These are phyloP conservation scores for Herpetomonas muscarum DNA, from an alignment of 208 protist genomes.

Conservation along the genomic window DNA sequence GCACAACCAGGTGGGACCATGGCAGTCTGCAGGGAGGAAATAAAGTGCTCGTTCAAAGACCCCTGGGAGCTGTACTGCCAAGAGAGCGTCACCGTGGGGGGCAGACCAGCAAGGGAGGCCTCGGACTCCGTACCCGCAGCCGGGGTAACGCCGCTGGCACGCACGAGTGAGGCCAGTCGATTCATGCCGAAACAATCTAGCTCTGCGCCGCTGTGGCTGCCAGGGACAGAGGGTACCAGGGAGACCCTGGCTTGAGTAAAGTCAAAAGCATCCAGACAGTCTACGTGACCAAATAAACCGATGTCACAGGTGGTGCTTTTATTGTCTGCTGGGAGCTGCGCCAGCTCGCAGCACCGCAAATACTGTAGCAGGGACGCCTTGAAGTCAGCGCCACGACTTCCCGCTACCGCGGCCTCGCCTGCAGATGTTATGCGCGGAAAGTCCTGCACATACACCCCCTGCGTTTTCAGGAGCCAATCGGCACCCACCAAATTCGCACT, in stretches of 20 bases:
- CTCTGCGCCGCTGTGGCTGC: conserved; percentile 25
- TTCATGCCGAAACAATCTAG: conserved; percentile 12
- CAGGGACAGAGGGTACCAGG: conserved; percentile 67
- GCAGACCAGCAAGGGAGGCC: background rate
- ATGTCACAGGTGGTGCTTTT: conserved; percentile 9
- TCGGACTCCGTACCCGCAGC: too few relatives aligned
- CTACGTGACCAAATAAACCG: conserved; percentile 19
- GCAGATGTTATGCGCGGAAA: conserved; percentile 38
- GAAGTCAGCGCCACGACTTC: background rate
- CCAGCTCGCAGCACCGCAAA: conserved; percentile 20
- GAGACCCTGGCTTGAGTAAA: conserved; percentile 49
- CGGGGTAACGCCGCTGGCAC: too few relatives aligned
- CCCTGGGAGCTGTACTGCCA: conserved; percentile 89
- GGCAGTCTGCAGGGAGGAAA: conserved; percentile 28
- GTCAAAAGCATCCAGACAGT: conserved; percentile 54
- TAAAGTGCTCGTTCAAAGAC: conserved; percentile 40
- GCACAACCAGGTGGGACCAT: background rate
- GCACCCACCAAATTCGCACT: conserved; percentile 69
- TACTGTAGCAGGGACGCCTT: conserved; percentile 3
- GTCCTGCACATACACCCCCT: conserved; percentile 82
- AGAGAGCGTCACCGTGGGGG: conserved; percentile 20
- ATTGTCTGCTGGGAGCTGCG: background rate
- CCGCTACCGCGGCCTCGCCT: background rate
- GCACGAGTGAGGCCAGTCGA: background rate
- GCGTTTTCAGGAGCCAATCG: conserved; percentile 67